Base-by-base conservation (phyloP, 768 basidiomycete species). In the Psilocybe cyanescens region DNA sequence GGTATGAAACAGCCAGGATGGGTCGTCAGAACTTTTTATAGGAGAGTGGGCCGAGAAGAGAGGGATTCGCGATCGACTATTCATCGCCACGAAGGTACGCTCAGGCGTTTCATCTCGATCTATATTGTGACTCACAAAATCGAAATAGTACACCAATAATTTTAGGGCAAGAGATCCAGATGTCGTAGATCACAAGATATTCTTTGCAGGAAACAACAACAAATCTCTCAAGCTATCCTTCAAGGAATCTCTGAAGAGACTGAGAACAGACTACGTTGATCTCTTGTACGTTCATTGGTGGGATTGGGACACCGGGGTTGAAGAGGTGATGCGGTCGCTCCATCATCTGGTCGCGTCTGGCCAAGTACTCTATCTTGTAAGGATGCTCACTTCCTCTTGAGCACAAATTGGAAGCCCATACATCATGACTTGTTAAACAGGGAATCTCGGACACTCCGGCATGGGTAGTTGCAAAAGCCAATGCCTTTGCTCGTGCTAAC, bases 311-410 rank as follows among this genome's bases (percentile, higher is more conserved):
- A 84, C 83, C 4, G 73, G 75, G 4, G 76, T 87, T 50, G 80
- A 83, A 66, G 86, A 89, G 70, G 71, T 87, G 45, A 85, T 88
- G 84, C 77, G 79, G 44, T 70, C 75, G 7, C 72, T 88, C 6
- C 82, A 88, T 62, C 71, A 76, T 17, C 76, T 88, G 35, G 81
- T 88, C 37, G 70, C 68, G 7, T 67, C 75, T 33, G 81, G 85
- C 16, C 85, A 86, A 63, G 83, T 86, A 3, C 68, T 82, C 4
- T 83, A 82, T 64, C 69, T 76, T 11, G 76, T 76, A 63, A 60
- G 70, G 14, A 6, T 39, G 2, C 28, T 12, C 17, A 2, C 3
- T 37, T 11, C 11, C 41, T 29, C 9, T n/a, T 44, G 4, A 5
- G 14, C 41, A 44, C 14, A 44, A 11, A 44, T 16, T 30, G 28